These are phyloP conservation scores for Lentinula sp. DNA, from an alignment of 768 basidiomycete genomes.

Conservation along the genomic window DNA sequence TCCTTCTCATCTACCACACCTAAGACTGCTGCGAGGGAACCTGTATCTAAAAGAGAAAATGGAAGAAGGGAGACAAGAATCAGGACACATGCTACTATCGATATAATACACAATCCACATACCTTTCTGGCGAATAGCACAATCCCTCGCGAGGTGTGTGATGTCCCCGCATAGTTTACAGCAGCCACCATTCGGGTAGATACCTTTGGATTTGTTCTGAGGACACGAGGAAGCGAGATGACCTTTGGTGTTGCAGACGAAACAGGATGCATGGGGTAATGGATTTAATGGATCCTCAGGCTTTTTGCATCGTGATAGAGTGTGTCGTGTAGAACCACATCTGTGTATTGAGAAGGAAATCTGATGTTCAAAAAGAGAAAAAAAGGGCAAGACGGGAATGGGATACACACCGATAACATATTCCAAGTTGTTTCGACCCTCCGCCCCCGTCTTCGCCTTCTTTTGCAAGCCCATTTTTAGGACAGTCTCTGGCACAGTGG, in stretches of 20 bases:
- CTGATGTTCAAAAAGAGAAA: background rate
- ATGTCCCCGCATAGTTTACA: slow-evolving; percentile 89
- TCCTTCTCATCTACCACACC: slow-evolving; percentile 32
- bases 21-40: slow-evolving; percentile 28
- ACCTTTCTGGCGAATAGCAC: slow-evolving; percentile 60
- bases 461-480: slow-evolving; percentile 20
- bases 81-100: background rate
- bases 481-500: slow-evolving; percentile 81
- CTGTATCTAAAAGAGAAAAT: slow-evolving; percentile 23
- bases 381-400: background rate
- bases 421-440: slow-evolving; percentile 34
- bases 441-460: slow-evolving; percentile 8
- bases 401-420: slow-evolving; percentile 63
- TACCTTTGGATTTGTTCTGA: slow-evolving; percentile 69
- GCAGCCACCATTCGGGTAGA: slow-evolving; percentile 87
- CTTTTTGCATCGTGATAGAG: slow-evolving; percentile 71
- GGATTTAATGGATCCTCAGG: slow-evolving; percentile 56
- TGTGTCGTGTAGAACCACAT: slow-evolving; percentile 78
- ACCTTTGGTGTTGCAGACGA: slow-evolving; percentile 79
- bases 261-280: slow-evolving; percentile 87
- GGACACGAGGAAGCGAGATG: slow-evolving; percentile 85
- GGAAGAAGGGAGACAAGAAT: background rate
- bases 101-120: slow-evolving; percentile 5
- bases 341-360: slow-evolving; percentile 29
- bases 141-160: slow-evolving; percentile 82